A percentile compares a stretch with the other conserved stretches of the same genome.
phyloP scores from a whole-genome alignment of 2,329 filamentous ascomycete species.

The Colletotrichum melonis region DNA sequence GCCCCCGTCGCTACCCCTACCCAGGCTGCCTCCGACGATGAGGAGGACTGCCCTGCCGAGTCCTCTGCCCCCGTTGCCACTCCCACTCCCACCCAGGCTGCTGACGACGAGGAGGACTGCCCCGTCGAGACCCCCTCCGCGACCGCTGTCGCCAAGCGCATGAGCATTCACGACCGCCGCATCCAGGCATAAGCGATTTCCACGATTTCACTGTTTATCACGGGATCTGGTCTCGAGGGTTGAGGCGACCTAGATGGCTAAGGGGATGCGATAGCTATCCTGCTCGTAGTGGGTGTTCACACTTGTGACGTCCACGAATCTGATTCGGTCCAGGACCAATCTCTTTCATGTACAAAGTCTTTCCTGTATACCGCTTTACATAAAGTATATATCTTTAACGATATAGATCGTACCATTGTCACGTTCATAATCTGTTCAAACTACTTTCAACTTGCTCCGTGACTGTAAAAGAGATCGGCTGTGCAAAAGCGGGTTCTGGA shows the following conservation, averaged over 20 bases:
- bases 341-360: slow-evolving; percentile 33
- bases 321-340: slow-evolving; percentile 13
- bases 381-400: slow-evolving; percentile 28
- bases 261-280: not conserved
- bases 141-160: slow-evolving; percentile 29
- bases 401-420: slow-evolving; percentile 30
- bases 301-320: slow-evolving; percentile 12
- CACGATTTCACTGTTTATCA: not conserved
- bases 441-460: not conserved
- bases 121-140: slow-evolving; percentile 21
- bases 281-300: slow-evolving; percentile 14
- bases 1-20: slow-evolving; percentile 9
- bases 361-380: slow-evolving; percentile 30
- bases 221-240: not conserved
- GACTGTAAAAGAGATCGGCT: not conserved
- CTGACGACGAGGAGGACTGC: slow-evolving; percentile 29
- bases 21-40: slow-evolving; percentile 14
- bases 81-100: slow-evolving; percentile 1
- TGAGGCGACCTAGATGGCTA: not conserved
- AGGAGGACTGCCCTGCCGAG: slow-evolving; percentile 35
- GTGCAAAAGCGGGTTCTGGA: not conserved
- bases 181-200: slow-evolving; percentile 1
- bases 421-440: not conserved
- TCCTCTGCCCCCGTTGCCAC: not conserved
- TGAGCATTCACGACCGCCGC: slow-evolving; percentile 35